A percentile compares a stretch with the other conserved stretches of the same genome.
These are phyloP conservation scores for Curvularia sp. DNA, from an alignment of 2,329 filamentous ascomycete species.

Conservation along the genomic window DNA sequence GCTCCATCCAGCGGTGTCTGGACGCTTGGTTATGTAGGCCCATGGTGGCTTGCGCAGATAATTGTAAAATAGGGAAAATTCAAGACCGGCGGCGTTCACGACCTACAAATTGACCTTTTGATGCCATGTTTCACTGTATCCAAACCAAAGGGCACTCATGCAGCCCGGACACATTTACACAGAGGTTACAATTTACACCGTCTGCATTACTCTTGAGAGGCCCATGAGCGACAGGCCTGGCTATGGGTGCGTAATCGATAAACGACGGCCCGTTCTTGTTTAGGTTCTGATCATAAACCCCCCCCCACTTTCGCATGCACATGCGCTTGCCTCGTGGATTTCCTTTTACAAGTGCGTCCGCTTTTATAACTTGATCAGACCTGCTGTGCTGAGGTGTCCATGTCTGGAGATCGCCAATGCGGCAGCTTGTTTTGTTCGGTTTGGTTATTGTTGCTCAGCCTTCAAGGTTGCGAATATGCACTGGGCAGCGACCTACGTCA, in stretches of 20 bases:
- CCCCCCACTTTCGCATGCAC: constrained; percentile 34
- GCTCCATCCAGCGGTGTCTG: constrained; percentile 39
- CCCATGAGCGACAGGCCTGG: background rate
- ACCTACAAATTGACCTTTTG: background rate
- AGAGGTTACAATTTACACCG: background rate
- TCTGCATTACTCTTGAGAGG: background rate
- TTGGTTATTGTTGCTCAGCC: constrained; percentile 26
- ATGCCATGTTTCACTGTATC: background rate
- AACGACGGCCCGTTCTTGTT: constrained; percentile 25
- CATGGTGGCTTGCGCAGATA: constrained; percentile 34
- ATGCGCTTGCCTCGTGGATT: constrained; percentile 18
- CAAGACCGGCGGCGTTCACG: constrained; percentile 18
- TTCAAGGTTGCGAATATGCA: constrained; percentile 20
- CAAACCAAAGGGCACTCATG: background rate
- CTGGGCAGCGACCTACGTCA: constrained; percentile 45
- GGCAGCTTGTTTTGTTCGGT: constrained; percentile 23
- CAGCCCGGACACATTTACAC: background rate
- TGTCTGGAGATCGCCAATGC: constrained; percentile 7
- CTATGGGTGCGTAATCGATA: constrained; percentile 46
- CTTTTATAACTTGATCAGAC: constrained; percentile 1
- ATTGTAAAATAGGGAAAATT: constrained; percentile 44
- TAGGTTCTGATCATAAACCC: constrained; percentile 29
- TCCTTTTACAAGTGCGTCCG: constrained; percentile 5
- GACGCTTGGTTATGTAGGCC: constrained; percentile 35
- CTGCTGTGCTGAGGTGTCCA: constrained; percentile 2